phyloP scores from a whole-genome alignment of 2,329 filamentous ascomycete genomes.

The Mycosphaerella arachidis region DNA sequence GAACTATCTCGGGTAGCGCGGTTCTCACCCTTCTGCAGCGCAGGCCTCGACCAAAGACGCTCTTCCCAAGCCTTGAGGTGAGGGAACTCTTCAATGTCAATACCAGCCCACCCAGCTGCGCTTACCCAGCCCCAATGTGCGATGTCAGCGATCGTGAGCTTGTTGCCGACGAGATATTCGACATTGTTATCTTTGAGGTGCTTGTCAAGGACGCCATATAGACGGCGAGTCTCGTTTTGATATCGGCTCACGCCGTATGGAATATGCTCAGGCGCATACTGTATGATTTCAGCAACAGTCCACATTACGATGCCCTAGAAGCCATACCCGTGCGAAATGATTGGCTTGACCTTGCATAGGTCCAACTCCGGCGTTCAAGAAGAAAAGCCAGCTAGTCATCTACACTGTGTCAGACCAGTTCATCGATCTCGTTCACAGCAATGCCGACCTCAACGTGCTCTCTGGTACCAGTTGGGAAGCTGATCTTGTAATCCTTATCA shows the following conservation, averaged over 20 bases:
- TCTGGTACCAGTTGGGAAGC: slow-evolving; percentile 65
- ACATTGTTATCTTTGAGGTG: slow-evolving; percentile 55
- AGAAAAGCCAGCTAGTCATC: slow-evolving; percentile 66
- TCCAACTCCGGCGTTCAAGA: slow-evolving; percentile 64
- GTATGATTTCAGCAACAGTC: not conserved
- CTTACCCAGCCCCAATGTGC: slow-evolving; percentile 75
- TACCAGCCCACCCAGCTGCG: slow-evolving; percentile 53
- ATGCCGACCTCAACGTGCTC: slow-evolving; percentile 60
- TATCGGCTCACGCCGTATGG: slow-evolving; percentile 60
- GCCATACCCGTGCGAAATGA: slow-evolving; percentile 62
- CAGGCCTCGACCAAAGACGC: slow-evolving; percentile 63
- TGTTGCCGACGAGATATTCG: slow-evolving; percentile 58
- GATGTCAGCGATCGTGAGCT: slow-evolving; percentile 68
- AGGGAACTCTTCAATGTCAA: slow-evolving; percentile 72
- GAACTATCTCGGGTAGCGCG: not conserved
- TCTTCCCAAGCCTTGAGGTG: slow-evolving; percentile 72
- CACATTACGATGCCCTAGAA: not conserved
- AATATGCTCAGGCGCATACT: slow-evolving; percentile 76
- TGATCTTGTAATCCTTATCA: slow-evolving; percentile 68
- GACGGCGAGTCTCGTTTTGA: slow-evolving; percentile 73
- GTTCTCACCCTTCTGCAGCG: slow-evolving; percentile 64
- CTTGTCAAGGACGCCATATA: slow-evolving; percentile 73
- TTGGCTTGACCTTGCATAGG: slow-evolving; percentile 58
- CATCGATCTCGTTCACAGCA: not conserved
- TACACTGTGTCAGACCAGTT: not conserved